phyloP scores from a whole-genome alignment of 345 rosid species.

The Hibiscus tridactylites region DNA sequence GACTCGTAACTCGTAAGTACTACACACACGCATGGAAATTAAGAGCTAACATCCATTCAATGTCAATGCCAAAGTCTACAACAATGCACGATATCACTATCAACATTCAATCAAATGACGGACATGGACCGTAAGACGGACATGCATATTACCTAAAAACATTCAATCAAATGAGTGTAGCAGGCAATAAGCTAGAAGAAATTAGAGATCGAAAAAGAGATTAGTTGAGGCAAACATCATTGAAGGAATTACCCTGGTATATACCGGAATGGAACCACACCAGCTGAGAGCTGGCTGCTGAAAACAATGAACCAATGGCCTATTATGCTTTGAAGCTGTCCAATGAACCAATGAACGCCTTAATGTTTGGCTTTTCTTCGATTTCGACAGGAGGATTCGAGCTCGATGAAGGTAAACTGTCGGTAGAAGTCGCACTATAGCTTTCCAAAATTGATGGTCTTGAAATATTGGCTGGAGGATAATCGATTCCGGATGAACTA shows the following conservation, averaged over 20 bases:
- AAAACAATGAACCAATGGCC: not conserved
- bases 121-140: too few relatives aligned
- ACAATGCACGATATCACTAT: not conserved
- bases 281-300: too few relatives aligned
- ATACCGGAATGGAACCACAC: too few relatives aligned
- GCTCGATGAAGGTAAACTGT: constrained; percentile 6
- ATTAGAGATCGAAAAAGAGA: not conserved
- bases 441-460: too few relatives aligned
- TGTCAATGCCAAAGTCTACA: not conserved
- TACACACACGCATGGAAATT: not conserved
- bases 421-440: not conserved
- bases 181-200: not conserved
- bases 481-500: not conserved
- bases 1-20: too few relatives aligned
- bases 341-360: not conserved
- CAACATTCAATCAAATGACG: not conserved
- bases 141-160: too few relatives aligned
- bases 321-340: not conserved
- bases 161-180: not conserved
- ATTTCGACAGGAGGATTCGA: not conserved
- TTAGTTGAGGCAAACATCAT: too few relatives aligned
- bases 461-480: too few relatives aligned
- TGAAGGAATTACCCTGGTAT: too few relatives aligned
- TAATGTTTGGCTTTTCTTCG: not conserved
- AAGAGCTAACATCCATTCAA: not conserved